Evolutionary conservation across 768 basidiomycete species (phyloP).

Genomic region (Sarcodon sp.): DNA sequence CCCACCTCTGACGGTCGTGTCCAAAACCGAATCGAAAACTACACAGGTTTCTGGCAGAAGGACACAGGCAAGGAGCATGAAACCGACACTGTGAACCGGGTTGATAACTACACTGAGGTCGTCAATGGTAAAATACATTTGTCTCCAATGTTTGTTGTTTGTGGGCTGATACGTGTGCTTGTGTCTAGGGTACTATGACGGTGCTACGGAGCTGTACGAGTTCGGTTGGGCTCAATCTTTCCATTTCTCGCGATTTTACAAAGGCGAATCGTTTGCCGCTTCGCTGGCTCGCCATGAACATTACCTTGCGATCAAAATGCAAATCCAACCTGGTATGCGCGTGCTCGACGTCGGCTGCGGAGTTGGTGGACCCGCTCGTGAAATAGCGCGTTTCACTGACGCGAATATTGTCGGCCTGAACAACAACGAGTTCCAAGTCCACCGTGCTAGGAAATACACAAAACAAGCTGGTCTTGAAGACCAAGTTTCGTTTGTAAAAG

Average conservation of each 20-base stretch:
- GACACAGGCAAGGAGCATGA: slow-evolving; percentile 58
- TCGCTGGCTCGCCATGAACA: slow-evolving; percentile 93
- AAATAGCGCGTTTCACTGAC: slow-evolving; percentile 88
- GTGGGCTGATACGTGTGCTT: background rate
- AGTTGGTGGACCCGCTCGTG: slow-evolving; percentile 92
- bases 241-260: slow-evolving; percentile 97
- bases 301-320: slow-evolving; percentile 85
- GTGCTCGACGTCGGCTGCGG: slow-evolving; percentile 98
- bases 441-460: slow-evolving; percentile 78
- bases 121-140: slow-evolving; percentile 59
- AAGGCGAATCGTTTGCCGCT: slow-evolving; percentile 67
- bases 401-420: slow-evolving; percentile 77
- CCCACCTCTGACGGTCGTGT: slow-evolving; percentile 17
- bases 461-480: slow-evolving; percentile 58
- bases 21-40: slow-evolving; percentile 64
- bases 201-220: slow-evolving; percentile 90
- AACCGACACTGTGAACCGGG: slow-evolving; percentile 55
- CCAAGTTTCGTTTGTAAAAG: slow-evolving; percentile 76
- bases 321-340: slow-evolving; percentile 78
- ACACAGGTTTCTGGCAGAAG: slow-evolving; percentile 88
- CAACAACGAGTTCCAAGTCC: slow-evolving; percentile 94
- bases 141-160: background rate
- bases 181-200: slow-evolving; percentile 82
- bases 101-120: slow-evolving; percentile 82
- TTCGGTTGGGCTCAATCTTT: slow-evolving; percentile 88